Conservation (phyloP, 257 asterid genomes). For the Nicotiana knightiana region DNA sequence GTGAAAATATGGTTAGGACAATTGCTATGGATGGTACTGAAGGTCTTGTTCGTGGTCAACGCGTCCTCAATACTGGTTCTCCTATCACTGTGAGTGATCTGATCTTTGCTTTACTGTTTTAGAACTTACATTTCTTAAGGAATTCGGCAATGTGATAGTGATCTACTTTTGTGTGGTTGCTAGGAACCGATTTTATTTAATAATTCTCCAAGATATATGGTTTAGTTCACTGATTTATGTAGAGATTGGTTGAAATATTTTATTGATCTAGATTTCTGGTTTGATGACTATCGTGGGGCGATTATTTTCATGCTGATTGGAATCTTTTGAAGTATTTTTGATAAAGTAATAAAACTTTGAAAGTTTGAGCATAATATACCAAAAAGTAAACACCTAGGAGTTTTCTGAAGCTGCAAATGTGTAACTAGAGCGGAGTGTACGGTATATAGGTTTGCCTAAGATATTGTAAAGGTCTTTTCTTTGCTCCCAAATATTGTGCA, state of each 20-base stretch:
- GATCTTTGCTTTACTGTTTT: not conserved
- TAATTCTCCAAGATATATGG: not conserved
- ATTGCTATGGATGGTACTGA: slow-evolving; percentile 98
- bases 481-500: not conserved
- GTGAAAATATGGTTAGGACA: slow-evolving; percentile 76
- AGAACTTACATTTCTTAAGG: not conserved
- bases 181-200: not conserved
- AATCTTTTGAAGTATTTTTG: not conserved
- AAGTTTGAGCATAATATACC: no score
- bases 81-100: slow-evolving; percentile 69
- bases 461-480: not conserved
- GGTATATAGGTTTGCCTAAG: not conserved
- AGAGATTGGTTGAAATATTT: not conserved
- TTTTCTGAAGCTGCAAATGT: not conserved
- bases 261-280: not conserved
- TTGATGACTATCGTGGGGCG: not conserved
- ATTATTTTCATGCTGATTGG: not conserved
- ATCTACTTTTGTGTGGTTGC: not conserved
- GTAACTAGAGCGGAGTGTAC: not conserved
- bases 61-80: slow-evolving; percentile 82
- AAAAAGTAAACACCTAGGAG: not conserved
- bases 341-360: no score
- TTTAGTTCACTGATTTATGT: not conserved
- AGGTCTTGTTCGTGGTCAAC: slow-evolving; percentile 84
- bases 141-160: not conserved